These are phyloP conservation scores for Gossypium schwendimanii DNA, from an alignment of 441 rosid genomes.

Conservation along the genomic window DNA sequence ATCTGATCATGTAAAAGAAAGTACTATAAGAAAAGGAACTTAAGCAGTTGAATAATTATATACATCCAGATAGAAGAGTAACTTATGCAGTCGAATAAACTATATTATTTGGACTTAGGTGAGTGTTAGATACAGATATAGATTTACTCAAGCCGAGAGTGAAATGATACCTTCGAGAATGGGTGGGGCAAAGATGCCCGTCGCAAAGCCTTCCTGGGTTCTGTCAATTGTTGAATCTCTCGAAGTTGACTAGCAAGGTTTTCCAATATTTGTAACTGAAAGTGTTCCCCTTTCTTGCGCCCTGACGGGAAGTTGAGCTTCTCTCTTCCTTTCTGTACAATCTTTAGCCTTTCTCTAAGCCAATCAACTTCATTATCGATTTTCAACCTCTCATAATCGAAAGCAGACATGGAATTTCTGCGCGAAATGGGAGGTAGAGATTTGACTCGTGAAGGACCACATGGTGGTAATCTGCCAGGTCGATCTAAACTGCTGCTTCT, in stretches of 20 bases:
- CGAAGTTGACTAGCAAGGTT: conserved; percentile 34
- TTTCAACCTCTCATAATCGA: conserved; percentile 63
- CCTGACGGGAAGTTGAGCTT: conserved; percentile 38
- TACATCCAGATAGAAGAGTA: too few species aligned
- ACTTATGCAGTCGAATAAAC: too few species aligned
- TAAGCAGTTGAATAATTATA: too few species aligned
- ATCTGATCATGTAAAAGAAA: neutral
- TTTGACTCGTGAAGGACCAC: conserved; percentile 24
- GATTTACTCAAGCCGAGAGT: neutral
- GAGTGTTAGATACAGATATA: neutral
- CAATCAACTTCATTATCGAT: conserved; percentile 63
- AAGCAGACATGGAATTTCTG: conserved; percentile 72
- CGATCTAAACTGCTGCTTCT: conserved; percentile 46
- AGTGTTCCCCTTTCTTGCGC: conserved; percentile 27
- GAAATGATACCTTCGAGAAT: conserved; percentile 44
- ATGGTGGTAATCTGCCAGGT: conserved; percentile 26
- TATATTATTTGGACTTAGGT: too few species aligned
- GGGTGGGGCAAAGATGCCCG: conserved; percentile 48
- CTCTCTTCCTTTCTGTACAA: conserved; percentile 57
- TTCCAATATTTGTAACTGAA: conserved; percentile 35
- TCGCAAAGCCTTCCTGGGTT: conserved; percentile 27
- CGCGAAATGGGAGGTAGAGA: conserved; percentile 31
- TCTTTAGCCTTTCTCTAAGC: conserved; percentile 60
- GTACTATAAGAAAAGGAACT: neutral
- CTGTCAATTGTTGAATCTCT: conserved; percentile 31